These are phyloP conservation scores for Gillenia trifoliata DNA, from an alignment of 306 rosid species.

Conservation along the genomic window DNA sequence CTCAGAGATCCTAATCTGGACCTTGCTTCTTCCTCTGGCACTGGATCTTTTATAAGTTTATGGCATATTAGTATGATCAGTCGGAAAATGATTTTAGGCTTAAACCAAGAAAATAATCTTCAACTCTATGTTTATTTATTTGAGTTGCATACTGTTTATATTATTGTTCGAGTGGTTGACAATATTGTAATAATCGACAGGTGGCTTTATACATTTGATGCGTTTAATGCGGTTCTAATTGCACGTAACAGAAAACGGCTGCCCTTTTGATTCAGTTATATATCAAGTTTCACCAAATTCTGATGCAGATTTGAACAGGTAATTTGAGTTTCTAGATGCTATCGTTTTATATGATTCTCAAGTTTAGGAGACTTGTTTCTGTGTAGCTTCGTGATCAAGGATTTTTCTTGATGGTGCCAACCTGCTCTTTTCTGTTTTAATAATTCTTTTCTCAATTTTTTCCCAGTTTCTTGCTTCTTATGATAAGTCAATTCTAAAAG, in stretches of 20 bases:
- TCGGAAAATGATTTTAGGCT: background rate
- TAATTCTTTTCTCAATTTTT: background rate
- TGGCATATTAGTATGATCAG: background rate
- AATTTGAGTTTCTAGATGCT: constrained; percentile 15
- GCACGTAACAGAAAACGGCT: constrained; percentile 82
- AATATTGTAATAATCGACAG: constrained; percentile 33
- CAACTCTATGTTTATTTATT: background rate
- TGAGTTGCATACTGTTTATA: background rate
- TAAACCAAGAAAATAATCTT: background rate
- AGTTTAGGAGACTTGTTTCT: background rate
- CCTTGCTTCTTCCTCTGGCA: background rate
- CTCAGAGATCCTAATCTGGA: background rate
- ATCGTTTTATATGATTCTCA: background rate
- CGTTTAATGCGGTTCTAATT: constrained; percentile 86
- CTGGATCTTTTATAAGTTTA: background rate
- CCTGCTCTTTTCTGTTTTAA: background rate
- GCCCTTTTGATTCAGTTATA: constrained; percentile 73
- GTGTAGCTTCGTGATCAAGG: background rate
- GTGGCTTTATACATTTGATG: constrained; percentile 99
- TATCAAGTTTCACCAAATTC: constrained; percentile 86
- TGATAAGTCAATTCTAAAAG: constrained; percentile 75
- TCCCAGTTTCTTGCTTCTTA: constrained; percentile 72
- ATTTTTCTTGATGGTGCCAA: constrained; percentile 13
- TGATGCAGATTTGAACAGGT: constrained; percentile 71
- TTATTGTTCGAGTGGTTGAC: background rate